These are phyloP conservation scores for Kodamaea sp. DNA, from an alignment of 1,139 yeast species.

Conservation along the genomic window DNA sequence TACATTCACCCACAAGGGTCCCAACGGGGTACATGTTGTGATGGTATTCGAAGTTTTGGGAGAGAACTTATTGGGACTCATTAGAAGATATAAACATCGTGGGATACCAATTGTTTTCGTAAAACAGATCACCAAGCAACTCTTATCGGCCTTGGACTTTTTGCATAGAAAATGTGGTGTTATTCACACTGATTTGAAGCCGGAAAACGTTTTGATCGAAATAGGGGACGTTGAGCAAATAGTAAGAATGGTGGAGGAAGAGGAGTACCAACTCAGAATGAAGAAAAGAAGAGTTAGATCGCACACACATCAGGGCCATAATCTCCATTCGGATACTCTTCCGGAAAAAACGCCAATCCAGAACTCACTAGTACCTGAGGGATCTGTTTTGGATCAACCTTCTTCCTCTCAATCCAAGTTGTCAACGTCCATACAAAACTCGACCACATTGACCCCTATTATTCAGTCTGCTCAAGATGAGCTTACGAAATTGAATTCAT, in stretches of 20 bases:
- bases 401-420: neutral
- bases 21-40: slow-evolving; percentile 45
- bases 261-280: slow-evolving; percentile 18
- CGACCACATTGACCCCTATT: slow-evolving; percentile 2
- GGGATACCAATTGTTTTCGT: slow-evolving; percentile 41
- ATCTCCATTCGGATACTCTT: slow-evolving; percentile 5
- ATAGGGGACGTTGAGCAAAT: slow-evolving; percentile 40
- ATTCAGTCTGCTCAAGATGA: slow-evolving; percentile 3
- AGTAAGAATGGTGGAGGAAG: slow-evolving; percentile 35
- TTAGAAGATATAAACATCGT: slow-evolving; percentile 39
- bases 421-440: neutral
- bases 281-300: slow-evolving; percentile 15
- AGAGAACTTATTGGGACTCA: slow-evolving; percentile 41
- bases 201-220: slow-evolving; percentile 45
- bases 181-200: slow-evolving; percentile 47
- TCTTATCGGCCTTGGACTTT: slow-evolving; percentile 40
- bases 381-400: neutral
- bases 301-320: slow-evolving; percentile 2
- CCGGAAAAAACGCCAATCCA: neutral
- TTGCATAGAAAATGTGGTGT: slow-evolving; percentile 44
- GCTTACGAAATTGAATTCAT: slow-evolving; percentile 10
- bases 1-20: slow-evolving; percentile 42
- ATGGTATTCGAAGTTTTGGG: slow-evolving; percentile 49
- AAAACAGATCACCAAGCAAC: slow-evolving; percentile 40
- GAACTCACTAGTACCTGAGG: neutral